Conservation (phyloP, 805 yeast species). For the Vanderwaltozyma yarrowii region DNA sequence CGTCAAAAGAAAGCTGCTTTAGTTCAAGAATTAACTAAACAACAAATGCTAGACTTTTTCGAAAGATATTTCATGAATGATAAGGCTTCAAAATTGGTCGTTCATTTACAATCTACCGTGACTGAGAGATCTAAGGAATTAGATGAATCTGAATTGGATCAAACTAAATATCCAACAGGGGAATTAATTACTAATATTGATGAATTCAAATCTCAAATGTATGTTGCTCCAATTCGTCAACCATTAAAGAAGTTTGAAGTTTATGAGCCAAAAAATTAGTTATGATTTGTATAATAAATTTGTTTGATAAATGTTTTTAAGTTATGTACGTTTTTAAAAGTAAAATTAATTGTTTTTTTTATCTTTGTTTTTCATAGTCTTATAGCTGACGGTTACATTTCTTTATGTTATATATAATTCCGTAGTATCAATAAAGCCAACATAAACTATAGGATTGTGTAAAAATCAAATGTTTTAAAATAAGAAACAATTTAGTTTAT, state of each 20-base stretch:
- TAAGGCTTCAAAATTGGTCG: conserved; percentile 36
- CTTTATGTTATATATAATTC: no score
- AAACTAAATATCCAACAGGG: conserved; percentile 39
- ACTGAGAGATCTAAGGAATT: conserved; percentile 10
- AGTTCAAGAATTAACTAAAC: conserved; percentile 43
- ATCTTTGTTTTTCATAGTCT: no score
- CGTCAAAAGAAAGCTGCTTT: conserved; percentile 47
- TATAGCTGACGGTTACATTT: no score
- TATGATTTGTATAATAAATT: background rate
- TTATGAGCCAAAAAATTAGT: conserved; percentile 2
- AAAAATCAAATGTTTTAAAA: no score
- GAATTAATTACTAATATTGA: conserved; percentile 35
- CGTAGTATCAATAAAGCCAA: no score
- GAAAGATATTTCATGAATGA: conserved; percentile 32
- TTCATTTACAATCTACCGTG: conserved; percentile 50
- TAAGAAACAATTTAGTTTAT: background rate
- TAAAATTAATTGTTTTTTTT: no score
- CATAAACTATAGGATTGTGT: no score
- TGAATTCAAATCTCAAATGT: conserved; percentile 45
- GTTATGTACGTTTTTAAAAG: no score
- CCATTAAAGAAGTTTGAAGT: conserved; percentile 35
- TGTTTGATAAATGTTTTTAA: no score
- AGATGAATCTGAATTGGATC: conserved; percentile 18
- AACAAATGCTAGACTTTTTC: conserved; percentile 49
- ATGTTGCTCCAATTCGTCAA: conserved; percentile 50